Evolutionary conservation across 164 flowering plant genomes (phyloP).

Genomic region (Protea cynaroides): DNA sequence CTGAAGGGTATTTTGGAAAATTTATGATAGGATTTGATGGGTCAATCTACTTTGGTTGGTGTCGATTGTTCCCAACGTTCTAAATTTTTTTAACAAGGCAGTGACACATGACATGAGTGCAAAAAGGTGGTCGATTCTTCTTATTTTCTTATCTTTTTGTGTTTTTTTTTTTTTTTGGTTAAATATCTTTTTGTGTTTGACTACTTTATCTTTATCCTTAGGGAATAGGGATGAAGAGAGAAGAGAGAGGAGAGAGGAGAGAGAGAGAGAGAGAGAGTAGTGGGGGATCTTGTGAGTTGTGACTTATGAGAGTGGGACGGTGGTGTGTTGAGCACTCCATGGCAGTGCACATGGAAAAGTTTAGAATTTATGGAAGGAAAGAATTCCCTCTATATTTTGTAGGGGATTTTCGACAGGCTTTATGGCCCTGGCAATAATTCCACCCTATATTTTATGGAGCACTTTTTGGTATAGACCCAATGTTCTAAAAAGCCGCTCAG

Average conservation of each 20-base stretch:
- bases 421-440: not conserved
- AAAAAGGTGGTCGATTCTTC: not conserved
- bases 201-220: not conserved
- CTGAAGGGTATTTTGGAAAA: not conserved
- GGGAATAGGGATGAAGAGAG: no score
- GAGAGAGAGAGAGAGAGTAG: no score
- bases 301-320: constrained; percentile 4
- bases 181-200: not conserved
- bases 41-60: not conserved
- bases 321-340: constrained; percentile 5
- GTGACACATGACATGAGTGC: not conserved
- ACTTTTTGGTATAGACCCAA: no score
- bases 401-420: not conserved
- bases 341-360: constrained; percentile 3
- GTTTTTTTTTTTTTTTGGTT: no score
- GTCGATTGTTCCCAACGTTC: not conserved
- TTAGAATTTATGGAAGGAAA: not conserved
- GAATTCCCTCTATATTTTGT: not conserved
- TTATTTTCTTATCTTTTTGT: not conserved
- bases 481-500: no score
- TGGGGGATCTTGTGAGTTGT: not conserved
- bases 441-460: not conserved
- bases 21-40: constrained; percentile 1
- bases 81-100: not conserved
- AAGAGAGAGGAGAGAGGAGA: no score